Evolutionary conservation across 352 stramenopile genomes (phyloP), one percentile per base, ranked within the genome.

Genomic region (Phytophthora hibernalis): DNA sequence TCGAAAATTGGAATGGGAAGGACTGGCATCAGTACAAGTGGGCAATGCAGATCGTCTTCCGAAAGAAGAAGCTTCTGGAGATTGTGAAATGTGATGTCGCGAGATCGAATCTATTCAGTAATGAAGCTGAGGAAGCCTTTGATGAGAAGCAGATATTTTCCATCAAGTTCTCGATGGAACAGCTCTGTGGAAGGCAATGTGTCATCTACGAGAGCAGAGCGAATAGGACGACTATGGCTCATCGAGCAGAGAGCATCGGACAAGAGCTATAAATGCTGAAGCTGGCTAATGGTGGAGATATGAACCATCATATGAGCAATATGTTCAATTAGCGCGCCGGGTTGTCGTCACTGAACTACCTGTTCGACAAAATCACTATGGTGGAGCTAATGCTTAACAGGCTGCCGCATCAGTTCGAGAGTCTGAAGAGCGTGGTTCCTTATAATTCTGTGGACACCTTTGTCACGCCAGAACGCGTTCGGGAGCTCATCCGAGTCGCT

Each of bases 151-250:
- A 40, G 31, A 54, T 6, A 62, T 8, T 9, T 38, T 54, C 9
- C 54, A 48, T 16, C 54, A 62, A 31, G 20, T 62, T 38, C 30
- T 43, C 1, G 20, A 54, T 13, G 54, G 54, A 16, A 49, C 43
- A 1, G 31, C 22, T 15, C 54, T 54, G 54, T 62, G 30, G 54
- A 45, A 20, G 16, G 30, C 30, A 5, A 5, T 62, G 21, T 42
- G 55, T 12, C 0, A 53, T 55, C 15, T 63, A 55, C n/a, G 44
- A 48, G 43, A 15, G 43, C 54, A 62, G 2, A 28, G 43, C 7
- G 0, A 62, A 49, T n/a, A n/a, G n/a, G 21, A 62, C 43, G 3
- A 35, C 31, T n/a, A 62, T 62, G 9, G 43, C 55, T 47, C 40
- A 47, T 22, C 40, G 40, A 11, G 15, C n/a, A 20, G 20, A 24